These are phyloP conservation scores for Clitopilus hobsonii DNA, from an alignment of 768 basidiomycete genomes.

Conservation along the genomic window DNA sequence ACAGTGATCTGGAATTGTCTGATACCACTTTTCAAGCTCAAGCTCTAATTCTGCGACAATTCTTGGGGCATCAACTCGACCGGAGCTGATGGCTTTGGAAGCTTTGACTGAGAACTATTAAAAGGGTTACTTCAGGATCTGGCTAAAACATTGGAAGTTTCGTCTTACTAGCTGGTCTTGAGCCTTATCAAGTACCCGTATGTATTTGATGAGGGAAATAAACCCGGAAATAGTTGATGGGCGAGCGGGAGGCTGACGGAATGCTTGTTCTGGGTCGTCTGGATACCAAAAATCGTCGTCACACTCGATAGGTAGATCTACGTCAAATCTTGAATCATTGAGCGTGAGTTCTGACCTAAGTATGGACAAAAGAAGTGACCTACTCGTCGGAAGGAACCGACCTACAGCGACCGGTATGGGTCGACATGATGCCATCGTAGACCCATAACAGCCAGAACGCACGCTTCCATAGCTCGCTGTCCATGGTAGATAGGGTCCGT, in stretches of 20 bases:
- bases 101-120: conserved; percentile 1
- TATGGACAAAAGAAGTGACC: too few relatives aligned
- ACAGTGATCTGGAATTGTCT: background rate
- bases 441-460: too few relatives aligned
- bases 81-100: conserved; percentile 9
- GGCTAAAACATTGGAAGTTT: background rate
- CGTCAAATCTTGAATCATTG: conserved; percentile 56
- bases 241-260: conserved; percentile 65
- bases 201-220: conserved; percentile 50
- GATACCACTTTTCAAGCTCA: background rate
- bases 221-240: conserved; percentile 56
- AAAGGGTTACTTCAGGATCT: conserved; percentile 8
- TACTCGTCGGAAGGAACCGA: too few relatives aligned
- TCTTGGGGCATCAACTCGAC: background rate
- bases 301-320: conserved; percentile 62
- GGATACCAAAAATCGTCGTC: conserved; percentile 76
- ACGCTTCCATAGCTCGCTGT: too few relatives aligned
- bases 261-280: conserved; percentile 50
- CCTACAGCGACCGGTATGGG: too few relatives aligned
- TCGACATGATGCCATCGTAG: too few relatives aligned
- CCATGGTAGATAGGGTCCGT: too few relatives aligned
- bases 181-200: conserved; percentile 61
- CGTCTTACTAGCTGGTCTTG: conserved; percentile 57
- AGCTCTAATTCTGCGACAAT: background rate
- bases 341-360: too few relatives aligned